phyloP scores from a whole-genome alignment of 2,329 filamentous ascomycete species.

The Cercospora citrullina region DNA sequence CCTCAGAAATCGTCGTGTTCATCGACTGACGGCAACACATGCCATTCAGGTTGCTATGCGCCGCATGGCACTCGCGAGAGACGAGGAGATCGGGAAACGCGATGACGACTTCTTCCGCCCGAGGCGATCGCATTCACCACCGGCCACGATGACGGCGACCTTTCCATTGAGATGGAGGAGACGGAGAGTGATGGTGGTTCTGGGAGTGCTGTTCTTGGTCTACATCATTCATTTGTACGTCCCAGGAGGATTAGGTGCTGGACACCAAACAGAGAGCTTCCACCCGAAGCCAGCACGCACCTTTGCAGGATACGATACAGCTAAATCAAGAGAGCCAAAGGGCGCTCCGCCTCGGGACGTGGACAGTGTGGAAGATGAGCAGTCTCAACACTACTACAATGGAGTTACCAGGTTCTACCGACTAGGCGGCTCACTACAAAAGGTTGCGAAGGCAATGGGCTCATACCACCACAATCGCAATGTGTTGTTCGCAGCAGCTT shows the following conservation, averaged over 20 bases:
- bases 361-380: constrained; percentile 23
- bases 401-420: constrained; percentile 69
- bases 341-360: constrained; percentile 29
- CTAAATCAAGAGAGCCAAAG: constrained; percentile 27
- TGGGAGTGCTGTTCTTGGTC: constrained; percentile 13
- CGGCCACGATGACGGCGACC: constrained; percentile 20
- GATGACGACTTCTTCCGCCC: constrained; percentile 58
- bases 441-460: constrained; percentile 57
- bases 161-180: constrained; percentile 45
- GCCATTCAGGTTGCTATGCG: constrained; percentile 11
- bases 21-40: constrained; percentile 4
- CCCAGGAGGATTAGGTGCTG: constrained; percentile 3
- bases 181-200: constrained; percentile 48
- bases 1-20: not conserved
- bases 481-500: constrained; percentile 77
- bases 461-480: constrained; percentile 60
- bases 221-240: constrained; percentile 13
- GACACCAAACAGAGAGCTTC: constrained; percentile 1
- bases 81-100: constrained; percentile 66
- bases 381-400: constrained; percentile 57
- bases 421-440: constrained; percentile 64
- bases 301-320: constrained; percentile 17
- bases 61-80: constrained; percentile 40
- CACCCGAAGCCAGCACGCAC: constrained; percentile 6
- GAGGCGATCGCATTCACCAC: constrained; percentile 11